Evolutionary conservation across 1,284 basidiomycete genomes (phyloP), one percentile per base, ranked within the genome.

Genomic region (Cutaneotrichosporon spelunceum): DNA sequence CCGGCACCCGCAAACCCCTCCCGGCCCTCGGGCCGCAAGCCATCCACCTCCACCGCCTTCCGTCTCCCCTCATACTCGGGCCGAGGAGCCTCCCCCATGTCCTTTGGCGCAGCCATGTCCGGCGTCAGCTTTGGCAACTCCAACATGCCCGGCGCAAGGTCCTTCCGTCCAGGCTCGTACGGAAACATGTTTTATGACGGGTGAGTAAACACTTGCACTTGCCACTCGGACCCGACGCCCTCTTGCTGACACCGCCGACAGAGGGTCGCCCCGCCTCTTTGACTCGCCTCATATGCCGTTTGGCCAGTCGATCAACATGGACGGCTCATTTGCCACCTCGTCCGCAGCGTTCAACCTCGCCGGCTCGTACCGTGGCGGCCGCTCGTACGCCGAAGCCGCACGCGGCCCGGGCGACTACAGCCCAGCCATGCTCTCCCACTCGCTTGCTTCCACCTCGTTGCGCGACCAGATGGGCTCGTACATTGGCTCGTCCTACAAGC

Each of bases 261-360:
- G 74, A 30, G 65, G 73, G 60, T 72, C 74, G 19, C 73, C 71
- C 4, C 66, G 61, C 27, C 23, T 56, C 21, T 49, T 56, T 48
- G 68, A 76, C 61, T 73, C 74, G 23, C 68, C 73, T 1, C 68
- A 63, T n/a, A 66, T 72, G 26, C 68, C 69, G 14, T 76, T 75
- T 61, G 70, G 70, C 4, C 70, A 73, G 3, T 77, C 75, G 8
- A 71, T 78, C 63, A 73, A 65, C 54, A 78, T 78, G 76, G 76
- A 73, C 34, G 70, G 69, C 13, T 76, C 73, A 8, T 74, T 72
- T 56, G 70, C 67, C 48, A 65, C 72, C 26, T 72, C 67, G 6
- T 65, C 67, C 21, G 53, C 66, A 2, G 69, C 72, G 3, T 76
- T 78, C 64, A 66, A 66, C 36, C 68, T 78, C 13, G 66, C 66